Evolutionary conservation across 2,329 filamentous ascomycete species (phyloP).

Genomic region (Pleoardoris graminearum): DNA sequence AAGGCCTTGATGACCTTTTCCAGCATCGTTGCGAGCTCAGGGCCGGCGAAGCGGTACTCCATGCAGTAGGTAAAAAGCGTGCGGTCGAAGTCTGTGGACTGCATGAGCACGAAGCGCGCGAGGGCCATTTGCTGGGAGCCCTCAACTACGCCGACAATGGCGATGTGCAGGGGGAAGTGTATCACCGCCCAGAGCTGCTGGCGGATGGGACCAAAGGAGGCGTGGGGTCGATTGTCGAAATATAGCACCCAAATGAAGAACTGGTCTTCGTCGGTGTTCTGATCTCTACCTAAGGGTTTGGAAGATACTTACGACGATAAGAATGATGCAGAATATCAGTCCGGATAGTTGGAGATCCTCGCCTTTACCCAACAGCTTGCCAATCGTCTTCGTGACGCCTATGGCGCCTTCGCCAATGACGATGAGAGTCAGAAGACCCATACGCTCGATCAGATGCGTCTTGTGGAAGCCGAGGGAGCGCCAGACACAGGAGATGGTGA

Average conservation of each 20-base stretch:
- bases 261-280: constrained; percentile 19
- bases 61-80: constrained; percentile 46
- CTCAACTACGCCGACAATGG: constrained; percentile 66
- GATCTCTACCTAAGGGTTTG: no score
- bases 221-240: constrained; percentile 59
- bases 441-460: constrained; percentile 65
- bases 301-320: no score
- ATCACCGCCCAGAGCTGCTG: constrained; percentile 63
- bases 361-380: constrained; percentile 44
- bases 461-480: constrained; percentile 63
- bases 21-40: constrained; percentile 35
- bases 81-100: constrained; percentile 46
- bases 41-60: constrained; percentile 32
- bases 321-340: no score
- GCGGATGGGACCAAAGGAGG: constrained; percentile 56
- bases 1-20: no score
- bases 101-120: constrained; percentile 52
- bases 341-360: no score
- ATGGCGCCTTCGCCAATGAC: constrained; percentile 69
- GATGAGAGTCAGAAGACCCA: constrained; percentile 66
- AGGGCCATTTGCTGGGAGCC: constrained; percentile 62
- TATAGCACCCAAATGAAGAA: constrained; percentile 66
- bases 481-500: constrained; percentile 59
- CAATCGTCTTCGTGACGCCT: constrained; percentile 60
- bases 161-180: constrained; percentile 67